Evolutionary conservation across 371 early-diverging fungal genomes (phyloP).

Genomic region (Mortierella sp.): DNA sequence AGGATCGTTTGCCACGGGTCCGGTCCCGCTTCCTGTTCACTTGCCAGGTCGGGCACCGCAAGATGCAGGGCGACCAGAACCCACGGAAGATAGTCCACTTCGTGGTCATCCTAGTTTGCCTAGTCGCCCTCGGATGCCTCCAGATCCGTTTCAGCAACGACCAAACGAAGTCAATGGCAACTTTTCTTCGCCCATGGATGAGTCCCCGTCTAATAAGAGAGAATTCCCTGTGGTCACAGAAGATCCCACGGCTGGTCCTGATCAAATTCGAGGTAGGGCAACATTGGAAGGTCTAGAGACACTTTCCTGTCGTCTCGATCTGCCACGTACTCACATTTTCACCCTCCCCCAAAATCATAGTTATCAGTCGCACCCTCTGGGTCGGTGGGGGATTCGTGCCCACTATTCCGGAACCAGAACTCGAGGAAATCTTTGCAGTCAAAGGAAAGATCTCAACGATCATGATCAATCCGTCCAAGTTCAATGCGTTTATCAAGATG

Average conservation of each 20-base stretch:
- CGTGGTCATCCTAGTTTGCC: slow-evolving; percentile 2
- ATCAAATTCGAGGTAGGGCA: slow-evolving; percentile 50
- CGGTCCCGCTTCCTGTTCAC: too few species aligned
- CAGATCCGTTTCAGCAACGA: background rate
- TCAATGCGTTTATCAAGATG: slow-evolving; percentile 71
- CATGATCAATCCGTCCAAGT: slow-evolving; percentile 66
- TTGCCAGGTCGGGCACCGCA: too few species aligned
- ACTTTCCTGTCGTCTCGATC: background rate
- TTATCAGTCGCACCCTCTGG: slow-evolving; percentile 68
- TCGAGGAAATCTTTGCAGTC: slow-evolving; percentile 58
- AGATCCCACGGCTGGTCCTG: slow-evolving; percentile 33
- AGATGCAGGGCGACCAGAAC: background rate
- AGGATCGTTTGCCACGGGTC: background rate
- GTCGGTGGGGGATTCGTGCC: slow-evolving; percentile 63
- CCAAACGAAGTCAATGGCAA: slow-evolving; percentile 6
- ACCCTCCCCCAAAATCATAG: too few species aligned
- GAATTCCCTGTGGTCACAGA: slow-evolving; percentile 20
- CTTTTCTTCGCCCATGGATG: background rate
- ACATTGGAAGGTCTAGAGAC: background rate
- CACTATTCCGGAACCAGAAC: slow-evolving; percentile 55
- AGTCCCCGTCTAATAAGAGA: background rate
- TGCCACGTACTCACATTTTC: too few species aligned
- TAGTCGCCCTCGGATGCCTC: background rate
- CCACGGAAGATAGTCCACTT: background rate
- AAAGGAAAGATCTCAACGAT: slow-evolving; percentile 63